These are phyloP conservation scores for Metschnikowia amazonensis DNA, from an alignment of 805 yeast genomes.

Conservation along the genomic window DNA sequence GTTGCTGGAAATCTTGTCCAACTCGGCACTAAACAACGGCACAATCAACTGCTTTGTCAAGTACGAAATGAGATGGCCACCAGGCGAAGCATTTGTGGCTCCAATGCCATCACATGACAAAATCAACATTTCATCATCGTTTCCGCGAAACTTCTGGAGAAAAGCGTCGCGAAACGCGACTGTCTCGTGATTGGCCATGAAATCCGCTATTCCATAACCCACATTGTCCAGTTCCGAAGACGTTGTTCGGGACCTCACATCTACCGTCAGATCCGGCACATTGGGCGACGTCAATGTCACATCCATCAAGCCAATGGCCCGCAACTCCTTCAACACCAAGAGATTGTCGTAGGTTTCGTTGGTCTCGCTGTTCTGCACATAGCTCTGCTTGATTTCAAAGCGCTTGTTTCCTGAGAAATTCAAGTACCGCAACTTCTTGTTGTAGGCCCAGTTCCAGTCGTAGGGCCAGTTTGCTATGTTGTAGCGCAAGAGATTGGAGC, in stretches of 20 bases:
- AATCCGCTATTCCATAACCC: constrained; percentile 90
- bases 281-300: constrained; percentile 86
- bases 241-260: constrained; percentile 85
- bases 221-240: constrained; percentile 72
- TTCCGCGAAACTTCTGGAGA: constrained; percentile 81
- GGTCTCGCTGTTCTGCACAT: constrained; percentile 50
- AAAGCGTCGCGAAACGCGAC: constrained; percentile 81
- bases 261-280: constrained; percentile 82
- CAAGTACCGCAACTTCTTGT: constrained; percentile 67
- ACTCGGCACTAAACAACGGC: constrained; percentile 62
- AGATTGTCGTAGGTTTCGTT: constrained; percentile 68
- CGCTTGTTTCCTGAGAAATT: constrained; percentile 92
- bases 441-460: constrained; percentile 97
- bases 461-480: constrained; percentile 92
- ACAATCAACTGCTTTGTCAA: constrained; percentile 71
- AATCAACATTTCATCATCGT: constrained; percentile 72
- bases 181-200: constrained; percentile 61
- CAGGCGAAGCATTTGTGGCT: neutral
- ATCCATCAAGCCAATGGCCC: constrained; percentile 85
- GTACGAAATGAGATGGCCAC: constrained; percentile 62
- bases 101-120: constrained; percentile 33
- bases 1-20: constrained; percentile 40
- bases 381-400: constrained; percentile 75
- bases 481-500: constrained; percentile 84
- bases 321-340: constrained; percentile 58